Evolutionary conservation across 768 basidiomycete genomes (phyloP).

Genomic region (Chalciporus piperatus): DNA sequence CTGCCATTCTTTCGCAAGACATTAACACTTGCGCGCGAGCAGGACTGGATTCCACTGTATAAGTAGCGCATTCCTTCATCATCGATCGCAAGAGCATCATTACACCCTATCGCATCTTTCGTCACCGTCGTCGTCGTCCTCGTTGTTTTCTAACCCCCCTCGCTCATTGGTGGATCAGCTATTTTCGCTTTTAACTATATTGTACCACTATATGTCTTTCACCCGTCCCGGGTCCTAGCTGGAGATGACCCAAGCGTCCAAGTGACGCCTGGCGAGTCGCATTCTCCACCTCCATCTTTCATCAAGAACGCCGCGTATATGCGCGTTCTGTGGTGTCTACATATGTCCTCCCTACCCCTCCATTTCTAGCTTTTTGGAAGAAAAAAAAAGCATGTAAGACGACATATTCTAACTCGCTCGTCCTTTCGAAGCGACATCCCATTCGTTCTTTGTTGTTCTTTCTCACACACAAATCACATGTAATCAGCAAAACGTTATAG

Average conservation of each 20-base stretch:
- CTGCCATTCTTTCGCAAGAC: not conserved
- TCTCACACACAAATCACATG: not conserved
- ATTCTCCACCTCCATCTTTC: not conserved
- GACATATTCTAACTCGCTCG: constrained; percentile 3
- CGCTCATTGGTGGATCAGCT: constrained; percentile 2
- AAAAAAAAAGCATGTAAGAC: constrained; percentile 3
- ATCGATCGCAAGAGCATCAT: constrained; percentile 13
- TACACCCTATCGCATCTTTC: constrained; percentile 5
- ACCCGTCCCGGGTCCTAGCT: constrained; percentile 3
- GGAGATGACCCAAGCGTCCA: constrained; percentile 1
- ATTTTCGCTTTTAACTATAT: constrained; percentile 11
- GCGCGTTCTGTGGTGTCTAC: not conserved
- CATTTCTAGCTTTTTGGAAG: not conserved
- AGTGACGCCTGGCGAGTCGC: not conserved
- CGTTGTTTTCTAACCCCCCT: constrained; percentile 11
- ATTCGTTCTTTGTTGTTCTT: not conserved
- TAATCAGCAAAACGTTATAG: not conserved
- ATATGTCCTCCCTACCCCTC: not conserved
- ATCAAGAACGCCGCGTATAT: not conserved
- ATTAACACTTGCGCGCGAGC: not conserved
- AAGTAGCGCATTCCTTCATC: constrained; percentile 18
- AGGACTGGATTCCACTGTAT: constrained; percentile 25
- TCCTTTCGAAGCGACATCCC: not conserved
- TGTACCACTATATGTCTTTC: constrained; percentile 4
- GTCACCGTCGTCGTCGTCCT: not conserved